Percentiles rank a stretch among this genome's conserved stretches.
Evolutionary conservation across 441 rosid genomes (phyloP).

Genomic region (Populus hybrid): DNA sequence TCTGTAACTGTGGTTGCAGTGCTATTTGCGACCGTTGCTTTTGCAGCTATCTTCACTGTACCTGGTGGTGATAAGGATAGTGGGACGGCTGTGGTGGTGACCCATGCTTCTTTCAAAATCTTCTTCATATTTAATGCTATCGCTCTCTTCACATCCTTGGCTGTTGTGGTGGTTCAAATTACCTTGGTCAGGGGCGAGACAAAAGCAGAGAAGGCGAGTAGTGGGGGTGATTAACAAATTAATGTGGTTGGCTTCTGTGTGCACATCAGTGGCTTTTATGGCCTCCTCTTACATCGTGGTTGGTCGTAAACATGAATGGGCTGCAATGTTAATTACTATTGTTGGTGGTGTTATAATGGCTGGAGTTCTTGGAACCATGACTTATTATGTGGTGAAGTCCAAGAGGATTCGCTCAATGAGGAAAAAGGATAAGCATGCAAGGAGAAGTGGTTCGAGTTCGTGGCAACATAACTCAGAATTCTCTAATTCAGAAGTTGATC

Average conservation of each 20-base stretch:
- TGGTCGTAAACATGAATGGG: conserved; percentile 71
- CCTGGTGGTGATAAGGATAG: conserved; percentile 73
- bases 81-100: conserved; percentile 76
- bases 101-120: conserved; percentile 68
- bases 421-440: conserved; percentile 60
- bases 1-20: conserved; percentile 98
- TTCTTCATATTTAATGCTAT: conserved; percentile 94
- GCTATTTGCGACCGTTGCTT: conserved; percentile 94
- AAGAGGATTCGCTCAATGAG: conserved; percentile 68
- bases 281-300: conserved; percentile 94
- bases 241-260: conserved; percentile 96
- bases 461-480: conserved; percentile 65
- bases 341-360: conserved; percentile 94
- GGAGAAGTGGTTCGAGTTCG: conserved; percentile 78
- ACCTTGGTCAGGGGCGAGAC: conserved; percentile 97
- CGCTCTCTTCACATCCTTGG: conserved; percentile 89
- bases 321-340: conserved; percentile 75
- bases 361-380: conserved; percentile 93
- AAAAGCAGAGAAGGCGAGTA: conserved; percentile 87
- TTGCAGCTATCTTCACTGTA: conserved; percentile 90
- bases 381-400: conserved; percentile 84
- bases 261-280: conserved; percentile 93
- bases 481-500: conserved; percentile 83
- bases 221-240: conserved; percentile 88
- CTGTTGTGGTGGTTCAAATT: conserved; percentile 97